Conservation (phyloP, 2,329 filamentous ascomycete genomes). For the Aspergillus versicolor region DNA sequence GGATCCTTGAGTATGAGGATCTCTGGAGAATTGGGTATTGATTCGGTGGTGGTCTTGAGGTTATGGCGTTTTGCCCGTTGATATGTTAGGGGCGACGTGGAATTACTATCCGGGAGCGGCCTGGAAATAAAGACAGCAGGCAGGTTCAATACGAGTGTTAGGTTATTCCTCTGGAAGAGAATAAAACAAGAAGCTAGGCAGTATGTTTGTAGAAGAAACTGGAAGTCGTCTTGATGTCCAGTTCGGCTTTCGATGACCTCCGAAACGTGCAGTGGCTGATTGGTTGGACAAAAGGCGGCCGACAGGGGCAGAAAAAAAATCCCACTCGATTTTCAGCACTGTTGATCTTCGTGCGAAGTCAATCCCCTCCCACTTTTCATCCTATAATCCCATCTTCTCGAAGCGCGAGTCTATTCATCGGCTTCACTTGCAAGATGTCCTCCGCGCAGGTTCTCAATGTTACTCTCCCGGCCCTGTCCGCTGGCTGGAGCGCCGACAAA, state of each 20-base stretch:
- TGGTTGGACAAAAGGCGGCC: conserved; percentile 27
- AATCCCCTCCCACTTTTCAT: conserved; percentile 3
- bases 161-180: background rate
- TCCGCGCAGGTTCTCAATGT: conserved; percentile 48
- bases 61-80: background rate
- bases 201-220: background rate
- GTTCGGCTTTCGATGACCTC: conserved; percentile 17
- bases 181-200: background rate
- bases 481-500: conserved; percentile 79
- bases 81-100: background rate
- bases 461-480: conserved; percentile 69
- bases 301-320: conserved; percentile 38
- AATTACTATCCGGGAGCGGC: background rate
- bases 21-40: background rate
- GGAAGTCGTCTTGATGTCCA: background rate
- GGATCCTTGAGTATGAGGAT: background rate
- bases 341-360: conserved; percentile 2
- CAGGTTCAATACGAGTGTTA: background rate
- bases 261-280: conserved; percentile 28
- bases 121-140: background rate
- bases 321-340: conserved; percentile 4
- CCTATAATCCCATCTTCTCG: background rate
- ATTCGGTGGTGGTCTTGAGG: background rate
- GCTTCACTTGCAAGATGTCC: conserved; percentile 57
- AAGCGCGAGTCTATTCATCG: background rate